phyloP scores from a whole-genome alignment of 345 rosid species.

The Citropsis articulata region DNA sequence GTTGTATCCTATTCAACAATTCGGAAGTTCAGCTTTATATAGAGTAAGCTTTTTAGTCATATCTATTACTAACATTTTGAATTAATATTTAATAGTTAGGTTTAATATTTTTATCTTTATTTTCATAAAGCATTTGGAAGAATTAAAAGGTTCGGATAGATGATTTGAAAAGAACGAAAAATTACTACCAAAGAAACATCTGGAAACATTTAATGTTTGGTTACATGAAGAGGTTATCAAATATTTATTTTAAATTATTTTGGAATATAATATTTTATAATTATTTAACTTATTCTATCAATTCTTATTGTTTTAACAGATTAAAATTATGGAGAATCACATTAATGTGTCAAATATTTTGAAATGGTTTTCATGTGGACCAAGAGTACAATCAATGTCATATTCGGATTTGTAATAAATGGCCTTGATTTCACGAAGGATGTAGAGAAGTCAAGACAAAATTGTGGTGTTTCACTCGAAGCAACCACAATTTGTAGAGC shows the following conservation, averaged over 20 bases:
- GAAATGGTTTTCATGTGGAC: neutral
- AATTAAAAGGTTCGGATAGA: too few relatives aligned
- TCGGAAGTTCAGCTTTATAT: neutral
- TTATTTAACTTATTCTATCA: too few relatives aligned
- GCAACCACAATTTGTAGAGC: neutral
- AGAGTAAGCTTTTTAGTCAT: neutral
- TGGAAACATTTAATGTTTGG: too few relatives aligned
- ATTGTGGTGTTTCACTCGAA: neutral
- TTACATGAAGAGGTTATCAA: too few relatives aligned
- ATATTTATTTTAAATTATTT: too few relatives aligned
- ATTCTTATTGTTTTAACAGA: neutral
- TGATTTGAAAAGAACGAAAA: too few relatives aligned
- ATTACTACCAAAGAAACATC: too few relatives aligned
- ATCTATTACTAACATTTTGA: neutral
- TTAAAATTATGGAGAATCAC: neutral
- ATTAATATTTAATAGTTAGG: neutral
- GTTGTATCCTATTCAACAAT: neutral
- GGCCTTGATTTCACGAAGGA: too few relatives aligned
- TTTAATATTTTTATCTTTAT: neutral
- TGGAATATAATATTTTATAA: too few relatives aligned
- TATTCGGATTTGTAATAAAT: neutral
- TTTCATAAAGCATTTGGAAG: too few relatives aligned
- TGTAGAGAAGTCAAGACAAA: neutral
- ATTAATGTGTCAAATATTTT: neutral
- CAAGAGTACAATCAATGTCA: neutral